Conservation (phyloP, 75 land plant species). For the Pseudotsuga menziesii region DNA sequence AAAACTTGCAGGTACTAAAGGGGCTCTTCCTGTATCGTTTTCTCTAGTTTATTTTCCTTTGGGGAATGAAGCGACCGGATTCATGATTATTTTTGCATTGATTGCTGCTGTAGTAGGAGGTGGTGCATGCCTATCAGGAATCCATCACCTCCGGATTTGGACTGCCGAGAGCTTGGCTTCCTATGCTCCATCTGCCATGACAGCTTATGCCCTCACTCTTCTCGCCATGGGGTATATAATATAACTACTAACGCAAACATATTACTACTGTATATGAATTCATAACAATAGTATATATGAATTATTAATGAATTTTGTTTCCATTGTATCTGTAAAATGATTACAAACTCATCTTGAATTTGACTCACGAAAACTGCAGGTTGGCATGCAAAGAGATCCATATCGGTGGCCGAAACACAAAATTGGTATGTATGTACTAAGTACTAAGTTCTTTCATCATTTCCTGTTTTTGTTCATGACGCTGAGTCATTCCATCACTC, state of each 20-base stretch:
- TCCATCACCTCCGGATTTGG: constrained; percentile 60
- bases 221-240: constrained; percentile 70
- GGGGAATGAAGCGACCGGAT: constrained; percentile 69
- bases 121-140: constrained; percentile 52
- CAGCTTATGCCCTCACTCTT: constrained; percentile 70
- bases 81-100: constrained; percentile 55
- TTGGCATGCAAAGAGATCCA: constrained; percentile 82
- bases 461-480: not conserved
- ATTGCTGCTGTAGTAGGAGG: constrained; percentile 70
- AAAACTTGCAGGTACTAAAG: constrained; percentile 25
- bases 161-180: constrained; percentile 40
- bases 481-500: not conserved
- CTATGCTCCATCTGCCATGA: constrained; percentile 53
- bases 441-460: not conserved
- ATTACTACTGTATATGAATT: too few relatives aligned
- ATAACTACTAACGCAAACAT: too few relatives aligned
- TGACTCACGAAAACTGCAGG: constrained; percentile 23
- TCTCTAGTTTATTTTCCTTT: constrained; percentile 52
- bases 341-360: not conserved
- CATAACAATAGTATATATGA: not conserved
- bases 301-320: too few relatives aligned
- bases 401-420: constrained; percentile 40
- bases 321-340: not conserved
- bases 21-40: constrained; percentile 42
- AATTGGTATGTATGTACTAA: constrained; percentile 50